Evolutionary conservation across 345 rosid species (phyloP).

Genomic region (Citrus unshiu): DNA sequence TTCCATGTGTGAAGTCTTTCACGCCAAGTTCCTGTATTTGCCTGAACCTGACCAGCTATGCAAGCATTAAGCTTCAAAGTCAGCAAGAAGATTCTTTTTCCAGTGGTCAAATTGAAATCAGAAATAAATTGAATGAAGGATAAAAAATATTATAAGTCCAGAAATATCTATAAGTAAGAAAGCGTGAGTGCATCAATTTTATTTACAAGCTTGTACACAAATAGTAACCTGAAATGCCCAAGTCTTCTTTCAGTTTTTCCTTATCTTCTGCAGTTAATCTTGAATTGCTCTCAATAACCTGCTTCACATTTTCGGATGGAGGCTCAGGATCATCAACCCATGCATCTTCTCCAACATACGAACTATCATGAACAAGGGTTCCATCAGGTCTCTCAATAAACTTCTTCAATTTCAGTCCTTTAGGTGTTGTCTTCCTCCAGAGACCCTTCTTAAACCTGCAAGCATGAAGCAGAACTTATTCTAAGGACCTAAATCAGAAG

Average conservation of each 20-base stretch:
- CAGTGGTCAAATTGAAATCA: background rate
- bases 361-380: constrained; percentile 66
- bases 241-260: constrained; percentile 57
- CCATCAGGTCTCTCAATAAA: constrained; percentile 77
- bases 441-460: constrained; percentile 79
- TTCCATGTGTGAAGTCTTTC: constrained; percentile 74
- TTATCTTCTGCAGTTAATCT: constrained; percentile 59
- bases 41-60: constrained; percentile 43
- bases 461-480: background rate
- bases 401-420: constrained; percentile 86
- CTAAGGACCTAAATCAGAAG: background rate
- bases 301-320: constrained; percentile 47
- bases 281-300: constrained; percentile 48
- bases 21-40: constrained; percentile 58
- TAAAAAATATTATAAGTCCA: background rate
- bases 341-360: constrained; percentile 92
- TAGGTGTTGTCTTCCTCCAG: constrained; percentile 83
- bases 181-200: background rate
- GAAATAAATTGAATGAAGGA: background rate
- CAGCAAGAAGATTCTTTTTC: background rate
- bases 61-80: constrained; percentile 12
- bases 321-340: constrained; percentile 74
- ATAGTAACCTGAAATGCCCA: constrained; percentile 63
- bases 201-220: constrained; percentile 9
- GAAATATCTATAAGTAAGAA: background rate